Conservation (phyloP, 768 basidiomycete genomes). For the Russula foetens region DNA sequence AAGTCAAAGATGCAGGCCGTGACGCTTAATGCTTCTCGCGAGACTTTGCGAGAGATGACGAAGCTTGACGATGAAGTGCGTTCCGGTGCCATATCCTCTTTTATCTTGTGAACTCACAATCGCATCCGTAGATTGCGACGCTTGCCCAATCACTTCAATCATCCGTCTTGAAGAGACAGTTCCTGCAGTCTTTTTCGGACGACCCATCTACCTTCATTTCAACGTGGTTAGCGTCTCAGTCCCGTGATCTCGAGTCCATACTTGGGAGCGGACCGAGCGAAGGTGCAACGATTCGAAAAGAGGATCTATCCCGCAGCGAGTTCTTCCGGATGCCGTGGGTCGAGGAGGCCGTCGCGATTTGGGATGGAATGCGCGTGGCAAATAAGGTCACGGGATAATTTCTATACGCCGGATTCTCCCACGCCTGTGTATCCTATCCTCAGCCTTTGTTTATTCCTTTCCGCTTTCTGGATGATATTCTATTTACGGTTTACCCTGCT, state of each 20-base stretch:
- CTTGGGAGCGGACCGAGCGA: conserved; percentile 83
- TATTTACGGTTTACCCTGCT: too few relatives aligned
- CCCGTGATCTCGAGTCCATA: conserved; percentile 81
- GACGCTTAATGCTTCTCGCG: conserved; percentile 61
- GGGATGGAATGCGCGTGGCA: conserved; percentile 71
- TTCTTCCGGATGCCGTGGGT: conserved; percentile 93
- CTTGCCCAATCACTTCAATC: conserved; percentile 81
- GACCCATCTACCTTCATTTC: conserved; percentile 79
- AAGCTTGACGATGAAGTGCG: conserved; percentile 87
- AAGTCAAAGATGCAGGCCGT: conserved; percentile 67
- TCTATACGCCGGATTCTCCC: too few relatives aligned
- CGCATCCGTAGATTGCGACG: conserved; percentile 55
- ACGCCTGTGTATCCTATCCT: neutral
- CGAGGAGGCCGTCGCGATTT: conserved; percentile 75
- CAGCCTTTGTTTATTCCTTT: neutral
- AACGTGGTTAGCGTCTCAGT: conserved; percentile 87
- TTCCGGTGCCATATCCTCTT: neutral
- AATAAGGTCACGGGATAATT: conserved; percentile 18
- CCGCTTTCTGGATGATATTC: neutral
- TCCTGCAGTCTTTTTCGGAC: conserved; percentile 72
- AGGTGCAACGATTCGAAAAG: conserved; percentile 72
- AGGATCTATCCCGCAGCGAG: conserved; percentile 82
- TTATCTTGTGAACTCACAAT: neutral
- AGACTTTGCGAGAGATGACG: conserved; percentile 54
- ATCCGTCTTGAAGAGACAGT: conserved; percentile 78